Percentiles rank a stretch among this genome's conserved stretches.
These are phyloP conservation scores for Drechmeria coniospora DNA, from an alignment of 2,329 filamentous ascomycete genomes.

Conservation along the genomic window DNA sequence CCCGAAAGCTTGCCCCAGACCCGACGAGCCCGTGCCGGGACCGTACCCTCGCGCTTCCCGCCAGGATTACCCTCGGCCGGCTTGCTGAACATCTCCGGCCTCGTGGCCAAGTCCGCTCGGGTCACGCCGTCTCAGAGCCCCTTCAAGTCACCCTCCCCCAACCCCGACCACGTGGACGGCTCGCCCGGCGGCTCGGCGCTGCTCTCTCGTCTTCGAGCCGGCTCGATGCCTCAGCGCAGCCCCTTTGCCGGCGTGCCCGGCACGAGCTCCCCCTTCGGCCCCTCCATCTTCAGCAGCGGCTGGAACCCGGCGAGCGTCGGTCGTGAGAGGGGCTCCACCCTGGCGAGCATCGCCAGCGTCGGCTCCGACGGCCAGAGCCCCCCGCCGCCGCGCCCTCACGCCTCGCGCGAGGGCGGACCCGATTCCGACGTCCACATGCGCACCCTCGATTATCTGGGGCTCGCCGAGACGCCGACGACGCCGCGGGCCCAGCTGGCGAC, in stretches of 20 bases:
- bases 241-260: constrained; percentile 46
- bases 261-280: constrained; percentile 59
- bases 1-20: constrained; percentile 51
- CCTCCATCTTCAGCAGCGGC: constrained; percentile 75
- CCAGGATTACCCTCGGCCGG: constrained; percentile 49
- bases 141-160: constrained; percentile 52
- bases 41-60: constrained; percentile 88
- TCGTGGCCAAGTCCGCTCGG: constrained; percentile 64
- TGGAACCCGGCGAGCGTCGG: constrained; percentile 55
- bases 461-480: constrained; percentile 85
- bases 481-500: constrained; percentile 58
- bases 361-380: constrained; percentile 83
- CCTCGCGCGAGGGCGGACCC: constrained; percentile 68
- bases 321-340: constrained; percentile 71
- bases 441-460: constrained; percentile 86
- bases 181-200: constrained; percentile 50
- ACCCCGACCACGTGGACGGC: constrained; percentile 31
- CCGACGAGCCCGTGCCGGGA: constrained; percentile 78
- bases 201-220: constrained; percentile 73
- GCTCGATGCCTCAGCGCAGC: constrained; percentile 83
- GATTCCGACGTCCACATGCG: constrained; percentile 80
- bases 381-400: constrained; percentile 74
- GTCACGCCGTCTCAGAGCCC: constrained; percentile 78
- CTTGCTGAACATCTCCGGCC: constrained; percentile 36
- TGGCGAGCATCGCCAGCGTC: constrained; percentile 70